phyloP scores from a whole-genome alignment of 768 basidiomycete genomes.

The Mrakia blollopis region DNA sequence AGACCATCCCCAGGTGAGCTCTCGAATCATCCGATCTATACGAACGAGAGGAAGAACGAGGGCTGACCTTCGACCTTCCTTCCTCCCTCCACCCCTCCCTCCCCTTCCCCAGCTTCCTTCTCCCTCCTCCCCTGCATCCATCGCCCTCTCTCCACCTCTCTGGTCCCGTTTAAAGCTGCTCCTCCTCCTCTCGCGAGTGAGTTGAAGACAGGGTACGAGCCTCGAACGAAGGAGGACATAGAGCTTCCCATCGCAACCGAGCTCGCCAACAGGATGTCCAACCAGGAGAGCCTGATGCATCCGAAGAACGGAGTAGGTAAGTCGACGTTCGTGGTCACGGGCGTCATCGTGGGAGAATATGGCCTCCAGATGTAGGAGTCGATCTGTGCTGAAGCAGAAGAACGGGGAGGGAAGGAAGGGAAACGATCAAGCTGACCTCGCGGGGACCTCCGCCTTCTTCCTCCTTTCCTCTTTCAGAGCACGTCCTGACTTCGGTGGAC shows the following conservation, averaged over 20 bases:
- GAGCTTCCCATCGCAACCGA: background rate
- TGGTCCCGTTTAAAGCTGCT: background rate
- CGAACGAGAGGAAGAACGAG: background rate
- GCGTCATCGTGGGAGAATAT: too few species aligned
- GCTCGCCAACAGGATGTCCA: conserved; percentile 70
- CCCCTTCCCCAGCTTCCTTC: background rate
- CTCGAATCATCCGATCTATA: background rate
- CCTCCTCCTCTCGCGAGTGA: background rate
- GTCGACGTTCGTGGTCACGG: conserved; percentile 36
- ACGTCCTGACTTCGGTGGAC: conserved; percentile 91
- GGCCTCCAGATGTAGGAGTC: background rate
- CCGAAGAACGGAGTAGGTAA: conserved; percentile 84
- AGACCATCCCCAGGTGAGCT: background rate
- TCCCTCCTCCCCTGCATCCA: background rate
- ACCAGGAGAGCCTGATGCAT: conserved; percentile 77
- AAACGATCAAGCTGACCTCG: background rate
- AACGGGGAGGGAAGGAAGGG: background rate
- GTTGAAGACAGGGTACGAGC: background rate
- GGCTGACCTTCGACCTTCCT: background rate
- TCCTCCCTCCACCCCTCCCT: background rate
- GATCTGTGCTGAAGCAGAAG: background rate
- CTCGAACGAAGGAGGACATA: background rate
- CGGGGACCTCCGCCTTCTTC: background rate
- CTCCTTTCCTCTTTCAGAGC: conserved; percentile 55
- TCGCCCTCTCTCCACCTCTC: background rate